Base-by-base conservation (phyloP, 129 eudicot genomes). In the Artemisia tridentata region DNA sequence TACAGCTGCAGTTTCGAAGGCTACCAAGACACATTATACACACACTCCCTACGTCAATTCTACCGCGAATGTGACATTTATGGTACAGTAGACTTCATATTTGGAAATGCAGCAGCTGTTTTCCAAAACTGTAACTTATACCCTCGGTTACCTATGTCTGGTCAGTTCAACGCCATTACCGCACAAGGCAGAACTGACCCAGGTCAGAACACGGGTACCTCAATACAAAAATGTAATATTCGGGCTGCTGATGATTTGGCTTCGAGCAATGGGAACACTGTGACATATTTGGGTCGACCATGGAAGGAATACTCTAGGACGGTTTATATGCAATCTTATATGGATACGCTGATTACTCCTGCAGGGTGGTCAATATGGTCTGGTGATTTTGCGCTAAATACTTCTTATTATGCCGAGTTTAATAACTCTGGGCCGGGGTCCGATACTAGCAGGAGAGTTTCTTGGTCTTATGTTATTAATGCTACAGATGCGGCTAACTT, bases 1-100 rank as follows among this genome's bases (percentile, higher is more conserved):
- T 88, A 88, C 58, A 67, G 67, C 10, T 84, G 90, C 85, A 88
- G 90, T 68, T 84, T 88, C 50, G 95, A 88, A 54, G 95, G 77
- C 1, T 78, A 88, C 16, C 95, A 88, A 66, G 95, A 85, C 86
- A 85, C 95, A 0, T 34, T 88, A 16, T 88, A 82, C 67, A 19
- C 80, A 14, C 90, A 88, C 38, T 88, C 95, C 11, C 82, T 79
- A 38, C 82, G 86, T 15, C 95, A 87, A 43, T 87, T 82, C 62
- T 87, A 87, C 75, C 67, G 65, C 25, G 78, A 88, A 55, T 85
- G 95, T 47, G 83, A 88, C 71, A 52, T 82, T 3, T 84, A 82
- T 34, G 95, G 90, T 7, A 88, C 95, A 3, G 75, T 88, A 0
- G 90, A 88, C 11, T 88, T 84, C 82, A 82, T 88, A 0, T 88